Percentiles rank a stretch among this genome's conserved stretches.
Evolutionary conservation across 2,329 filamentous ascomycete species (phyloP).

Genomic region (Lasiodiplodia sp.): DNA sequence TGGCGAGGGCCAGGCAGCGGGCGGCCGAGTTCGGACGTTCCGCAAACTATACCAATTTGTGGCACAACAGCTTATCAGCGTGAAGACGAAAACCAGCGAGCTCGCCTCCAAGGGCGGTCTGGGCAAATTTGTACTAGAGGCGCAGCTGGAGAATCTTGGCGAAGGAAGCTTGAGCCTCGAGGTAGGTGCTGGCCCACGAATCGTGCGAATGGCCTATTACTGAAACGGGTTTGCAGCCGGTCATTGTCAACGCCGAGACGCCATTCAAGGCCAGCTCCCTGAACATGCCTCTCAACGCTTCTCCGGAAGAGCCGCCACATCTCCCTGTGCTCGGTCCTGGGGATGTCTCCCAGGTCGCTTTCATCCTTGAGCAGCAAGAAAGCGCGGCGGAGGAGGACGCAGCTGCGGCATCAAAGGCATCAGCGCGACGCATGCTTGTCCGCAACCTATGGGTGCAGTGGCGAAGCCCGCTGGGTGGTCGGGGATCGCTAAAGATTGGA

Average conservation of each 20-base stretch:
- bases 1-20: constrained; percentile 53
- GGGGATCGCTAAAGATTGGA: constrained; percentile 85
- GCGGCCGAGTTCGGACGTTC: constrained; percentile 79
- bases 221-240: constrained; percentile 44
- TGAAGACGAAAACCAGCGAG: constrained; percentile 85
- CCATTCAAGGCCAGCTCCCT: constrained; percentile 62
- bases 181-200: constrained; percentile 43
- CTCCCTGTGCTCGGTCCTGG: constrained; percentile 63
- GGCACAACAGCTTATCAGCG: constrained; percentile 86
- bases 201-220: background rate
- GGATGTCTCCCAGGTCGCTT: constrained; percentile 71
- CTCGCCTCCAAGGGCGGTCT: constrained; percentile 56
- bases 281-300: constrained; percentile 60
- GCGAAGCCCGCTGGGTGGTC: constrained; percentile 88
- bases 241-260: constrained; percentile 57
- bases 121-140: constrained; percentile 79
- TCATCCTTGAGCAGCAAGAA: constrained; percentile 64
- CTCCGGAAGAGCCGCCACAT: constrained; percentile 38
- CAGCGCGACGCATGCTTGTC: constrained; percentile 71
- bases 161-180: constrained; percentile 84
- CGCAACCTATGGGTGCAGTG: constrained; percentile 81
- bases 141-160: constrained; percentile 93
- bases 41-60: constrained; percentile 97
- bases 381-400: constrained; percentile 51
- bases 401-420: constrained; percentile 13